These are phyloP conservation scores for Coniferiporia weirii DNA, from an alignment of 1,284 basidiomycete species.

Conservation along the genomic window DNA sequence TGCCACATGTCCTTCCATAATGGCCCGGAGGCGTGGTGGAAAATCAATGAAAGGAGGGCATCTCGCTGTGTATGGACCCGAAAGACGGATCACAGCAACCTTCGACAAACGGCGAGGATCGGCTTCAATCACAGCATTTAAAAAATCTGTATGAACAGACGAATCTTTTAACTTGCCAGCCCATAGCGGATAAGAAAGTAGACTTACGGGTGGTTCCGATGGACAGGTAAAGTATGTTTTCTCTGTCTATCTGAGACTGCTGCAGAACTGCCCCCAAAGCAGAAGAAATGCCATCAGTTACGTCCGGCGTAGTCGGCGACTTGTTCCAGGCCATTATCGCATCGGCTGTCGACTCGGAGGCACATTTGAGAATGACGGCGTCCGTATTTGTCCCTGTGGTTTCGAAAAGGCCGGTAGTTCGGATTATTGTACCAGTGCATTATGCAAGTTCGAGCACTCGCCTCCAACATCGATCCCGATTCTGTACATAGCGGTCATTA, in stretches of 20 bases:
- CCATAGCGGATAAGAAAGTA: not conserved
- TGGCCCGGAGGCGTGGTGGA: constrained; percentile 33
- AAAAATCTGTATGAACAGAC: constrained; percentile 29
- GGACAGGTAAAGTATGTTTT: constrained; percentile 37
- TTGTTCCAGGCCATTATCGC: constrained; percentile 46
- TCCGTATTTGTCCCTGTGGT: constrained; percentile 45
- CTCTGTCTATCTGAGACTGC: constrained; percentile 30
- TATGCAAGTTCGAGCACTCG: constrained; percentile 17
- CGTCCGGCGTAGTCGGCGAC: constrained; percentile 45
- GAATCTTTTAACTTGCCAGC: not conserved
- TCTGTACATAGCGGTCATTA: constrained; percentile 20
- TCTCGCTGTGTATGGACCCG: constrained; percentile 39
- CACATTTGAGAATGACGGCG: constrained; percentile 45
- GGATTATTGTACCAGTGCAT: not conserved
- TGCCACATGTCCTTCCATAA: constrained; percentile 40
- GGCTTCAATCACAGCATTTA: constrained; percentile 50
- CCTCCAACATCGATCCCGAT: constrained; percentile 48
- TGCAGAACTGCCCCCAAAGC: constrained; percentile 37
- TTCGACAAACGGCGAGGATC: constrained; percentile 41
- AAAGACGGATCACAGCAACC: constrained; percentile 51
- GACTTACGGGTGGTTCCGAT: constrained; percentile 42
- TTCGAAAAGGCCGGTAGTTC: not conserved
- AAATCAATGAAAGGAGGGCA: constrained; percentile 43
- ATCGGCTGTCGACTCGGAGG: constrained; percentile 30
- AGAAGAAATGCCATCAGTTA: constrained; percentile 47